Evolutionary conservation across 2,329 filamentous ascomycete species (phyloP).

Genomic region (Zymoseptoria brevis): DNA sequence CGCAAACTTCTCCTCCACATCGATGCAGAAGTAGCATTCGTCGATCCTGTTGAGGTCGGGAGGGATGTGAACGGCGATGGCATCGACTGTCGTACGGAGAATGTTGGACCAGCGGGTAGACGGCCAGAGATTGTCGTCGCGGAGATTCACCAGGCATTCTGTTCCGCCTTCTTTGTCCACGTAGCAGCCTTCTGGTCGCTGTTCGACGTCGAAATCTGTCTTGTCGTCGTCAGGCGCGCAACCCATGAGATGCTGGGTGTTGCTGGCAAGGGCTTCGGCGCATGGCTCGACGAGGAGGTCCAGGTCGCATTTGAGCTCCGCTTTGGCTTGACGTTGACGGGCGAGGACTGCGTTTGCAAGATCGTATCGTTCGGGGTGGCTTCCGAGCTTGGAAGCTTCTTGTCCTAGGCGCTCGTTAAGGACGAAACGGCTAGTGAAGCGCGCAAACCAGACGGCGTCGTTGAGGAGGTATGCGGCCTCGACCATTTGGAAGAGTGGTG

Average conservation of each 20-base stretch:
- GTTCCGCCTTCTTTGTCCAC: slow-evolving; percentile 20
- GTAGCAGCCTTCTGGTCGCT: slow-evolving; percentile 9
- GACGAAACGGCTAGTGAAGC: slow-evolving; percentile 22
- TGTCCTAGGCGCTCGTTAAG: slow-evolving; percentile 6
- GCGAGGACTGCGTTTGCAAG: slow-evolving; percentile 12
- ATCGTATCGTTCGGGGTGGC: slow-evolving; percentile 1
- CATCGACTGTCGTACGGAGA: slow-evolving; percentile 3
- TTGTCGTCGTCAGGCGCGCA: slow-evolving; percentile 22
- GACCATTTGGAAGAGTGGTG: slow-evolving; percentile 14
- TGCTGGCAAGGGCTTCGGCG: slow-evolving; percentile 17
- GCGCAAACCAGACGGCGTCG: slow-evolving; percentile 24
- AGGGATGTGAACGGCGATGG: slow-evolving; percentile 15
- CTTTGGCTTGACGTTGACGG: slow-evolving; percentile 8
- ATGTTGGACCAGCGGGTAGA: slow-evolving; percentile 16
- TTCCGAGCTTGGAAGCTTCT: neutral
- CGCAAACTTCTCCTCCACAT: slow-evolving; percentile 17
- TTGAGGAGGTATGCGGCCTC: slow-evolving; percentile 22
- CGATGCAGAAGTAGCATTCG: slow-evolving; percentile 24
- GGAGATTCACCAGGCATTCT: slow-evolving; percentile 19
- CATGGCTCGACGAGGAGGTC: slow-evolving; percentile 22
- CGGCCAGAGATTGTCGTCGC: slow-evolving; percentile 24
- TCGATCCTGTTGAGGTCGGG: slow-evolving; percentile 23
- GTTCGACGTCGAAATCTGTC: slow-evolving; percentile 7
- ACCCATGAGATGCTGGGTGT: slow-evolving; percentile 22
- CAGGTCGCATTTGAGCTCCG: slow-evolving; percentile 14